A percentile compares a stretch with the other conserved stretches of the same genome.
Conservation (phyloP, 345 rosid species). For the Linum lewisii region DNA sequence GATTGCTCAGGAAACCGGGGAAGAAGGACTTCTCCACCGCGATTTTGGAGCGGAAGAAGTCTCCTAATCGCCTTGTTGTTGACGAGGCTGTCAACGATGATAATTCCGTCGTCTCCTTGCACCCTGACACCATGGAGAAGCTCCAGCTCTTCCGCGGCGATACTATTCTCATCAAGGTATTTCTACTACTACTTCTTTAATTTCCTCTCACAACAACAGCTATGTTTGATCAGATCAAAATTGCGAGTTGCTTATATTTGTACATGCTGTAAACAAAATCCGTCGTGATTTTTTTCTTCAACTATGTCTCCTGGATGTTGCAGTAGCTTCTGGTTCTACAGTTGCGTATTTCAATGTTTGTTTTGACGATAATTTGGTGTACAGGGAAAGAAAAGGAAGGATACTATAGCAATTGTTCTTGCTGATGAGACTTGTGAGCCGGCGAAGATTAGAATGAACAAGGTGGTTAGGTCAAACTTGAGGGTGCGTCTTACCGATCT, state of each 20-base stretch:
- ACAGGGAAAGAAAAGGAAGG: conserved; percentile 31
- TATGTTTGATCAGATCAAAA: no score
- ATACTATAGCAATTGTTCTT: conserved; percentile 25
- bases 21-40: conserved; percentile 6
- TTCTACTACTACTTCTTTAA: background rate
- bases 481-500: conserved; percentile 27
- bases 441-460: conserved; percentile 25
- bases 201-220: no score
- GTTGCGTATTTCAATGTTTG: background rate
- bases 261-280: no score
- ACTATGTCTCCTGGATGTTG: background rate
- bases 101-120: conserved; percentile 1
- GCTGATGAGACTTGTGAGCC: conserved; percentile 26
- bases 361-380: background rate
- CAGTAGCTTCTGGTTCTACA: no score
- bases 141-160: conserved; percentile 1
- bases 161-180: conserved; percentile 3
- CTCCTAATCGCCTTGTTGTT: background rate
- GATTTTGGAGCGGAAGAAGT: background rate
- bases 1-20: background rate
- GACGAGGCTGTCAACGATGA: conserved; percentile 7
- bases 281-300: no score
- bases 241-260: no score
- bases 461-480: conserved; percentile 27
- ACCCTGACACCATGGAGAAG: conserved; percentile 6